phyloP scores from a whole-genome alignment of 257 asterid species.

The Nicotiana attenuata region DNA sequence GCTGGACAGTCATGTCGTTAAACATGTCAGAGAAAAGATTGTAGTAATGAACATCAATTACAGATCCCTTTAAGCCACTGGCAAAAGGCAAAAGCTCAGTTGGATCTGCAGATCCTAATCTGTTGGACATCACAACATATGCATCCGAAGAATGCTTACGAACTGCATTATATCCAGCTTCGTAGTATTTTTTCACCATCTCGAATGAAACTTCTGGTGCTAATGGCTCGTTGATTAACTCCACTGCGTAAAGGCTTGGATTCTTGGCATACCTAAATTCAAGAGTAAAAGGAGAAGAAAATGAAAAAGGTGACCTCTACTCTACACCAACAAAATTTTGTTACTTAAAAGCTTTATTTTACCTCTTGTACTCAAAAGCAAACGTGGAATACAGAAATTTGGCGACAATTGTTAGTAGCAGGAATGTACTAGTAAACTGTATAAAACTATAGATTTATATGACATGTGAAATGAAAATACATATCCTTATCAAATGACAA shows the following conservation, averaged over 20 bases:
- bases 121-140: conserved; percentile 49
- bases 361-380: too few relatives aligned
- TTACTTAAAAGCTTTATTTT: too few relatives aligned
- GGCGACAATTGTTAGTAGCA: too few relatives aligned
- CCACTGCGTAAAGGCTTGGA: conserved; percentile 57
- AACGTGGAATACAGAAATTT: too few relatives aligned
- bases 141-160: conserved; percentile 43
- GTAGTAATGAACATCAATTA: conserved; percentile 63
- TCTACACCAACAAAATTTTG: too few relatives aligned
- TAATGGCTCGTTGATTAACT: conserved; percentile 61
- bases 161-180: conserved; percentile 45
- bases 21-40: conserved; percentile 33
- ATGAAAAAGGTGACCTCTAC: neutral
- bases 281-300: neutral
- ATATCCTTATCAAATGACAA: too few relatives aligned
- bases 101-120: conserved; percentile 38
- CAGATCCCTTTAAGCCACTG: conserved; percentile 33
- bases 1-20: conserved; percentile 31
- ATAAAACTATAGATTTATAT: too few relatives aligned
- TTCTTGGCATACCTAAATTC: conserved; percentile 41
- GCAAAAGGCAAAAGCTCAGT: conserved; percentile 50
- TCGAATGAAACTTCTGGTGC: conserved; percentile 49
- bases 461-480: too few relatives aligned
- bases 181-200: conserved; percentile 32
- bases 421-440: too few relatives aligned